Percentiles rank a stretch among this genome's conserved stretches.
These are phyloP conservation scores for Colletotrichum sp. DNA, from an alignment of 2,329 filamentous ascomycete genomes.

Conservation along the genomic window DNA sequence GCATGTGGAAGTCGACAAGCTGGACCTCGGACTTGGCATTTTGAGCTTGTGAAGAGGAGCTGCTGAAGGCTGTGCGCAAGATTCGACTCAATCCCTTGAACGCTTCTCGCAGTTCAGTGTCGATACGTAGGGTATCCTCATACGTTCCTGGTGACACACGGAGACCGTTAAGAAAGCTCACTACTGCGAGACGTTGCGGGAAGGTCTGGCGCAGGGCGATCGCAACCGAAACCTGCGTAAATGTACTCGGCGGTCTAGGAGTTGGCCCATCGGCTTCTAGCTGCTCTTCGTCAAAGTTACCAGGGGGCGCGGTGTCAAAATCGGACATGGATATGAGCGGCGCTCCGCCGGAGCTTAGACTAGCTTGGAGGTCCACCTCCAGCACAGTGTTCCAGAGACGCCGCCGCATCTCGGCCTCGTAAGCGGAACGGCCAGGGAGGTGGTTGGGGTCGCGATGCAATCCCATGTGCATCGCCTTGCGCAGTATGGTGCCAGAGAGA, in stretches of 20 bases:
- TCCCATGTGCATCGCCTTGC: slow-evolving; percentile 55
- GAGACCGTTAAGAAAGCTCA: slow-evolving; percentile 49
- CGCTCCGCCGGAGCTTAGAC: slow-evolving; percentile 50
- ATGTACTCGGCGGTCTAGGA: slow-evolving; percentile 36
- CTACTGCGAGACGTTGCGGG: slow-evolving; percentile 45
- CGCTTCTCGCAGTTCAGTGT: slow-evolving; percentile 42
- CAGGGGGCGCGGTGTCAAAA: slow-evolving; percentile 53
- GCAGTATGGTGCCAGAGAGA: slow-evolving; percentile 46
- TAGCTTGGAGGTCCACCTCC: slow-evolving; percentile 51
- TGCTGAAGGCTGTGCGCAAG: slow-evolving; percentile 29
- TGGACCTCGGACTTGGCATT: slow-evolving; percentile 46
- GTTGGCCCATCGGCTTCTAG: slow-evolving; percentile 35
- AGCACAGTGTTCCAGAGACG: slow-evolving; percentile 59
- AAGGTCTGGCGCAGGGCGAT: slow-evolving; percentile 49
- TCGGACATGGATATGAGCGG: slow-evolving; percentile 48
- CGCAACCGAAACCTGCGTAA: slow-evolving; percentile 45
- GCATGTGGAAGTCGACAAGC: slow-evolving; percentile 55
- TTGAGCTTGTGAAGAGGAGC: neutral
- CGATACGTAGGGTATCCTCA: slow-evolving; percentile 48
- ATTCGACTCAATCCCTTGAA: slow-evolving; percentile 46
- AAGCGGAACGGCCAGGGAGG: slow-evolving; percentile 36
- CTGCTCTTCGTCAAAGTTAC: slow-evolving; percentile 57
- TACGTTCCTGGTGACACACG: slow-evolving; percentile 40
- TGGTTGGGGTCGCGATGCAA: slow-evolving; percentile 52
- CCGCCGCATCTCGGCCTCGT: slow-evolving; percentile 51